Evolutionary conservation across 2,329 filamentous ascomycete species (phyloP).

Genomic region (Colletotrichum horii): DNA sequence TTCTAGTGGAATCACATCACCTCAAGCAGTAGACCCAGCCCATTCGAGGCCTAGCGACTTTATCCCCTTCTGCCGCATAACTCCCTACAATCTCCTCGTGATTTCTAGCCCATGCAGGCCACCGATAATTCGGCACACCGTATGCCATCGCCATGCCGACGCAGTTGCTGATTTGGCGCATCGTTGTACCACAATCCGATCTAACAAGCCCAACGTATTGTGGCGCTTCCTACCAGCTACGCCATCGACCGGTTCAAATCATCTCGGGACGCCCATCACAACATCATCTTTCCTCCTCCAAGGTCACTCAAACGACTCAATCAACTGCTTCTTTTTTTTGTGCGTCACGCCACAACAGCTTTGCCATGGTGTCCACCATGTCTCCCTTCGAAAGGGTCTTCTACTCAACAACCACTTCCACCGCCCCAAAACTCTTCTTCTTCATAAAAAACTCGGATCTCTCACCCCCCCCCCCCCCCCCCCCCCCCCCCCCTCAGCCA

Average conservation of each 20-base stretch:
- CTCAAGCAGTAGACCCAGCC: neutral
- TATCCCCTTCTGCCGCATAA: neutral
- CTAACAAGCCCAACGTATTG: neutral
- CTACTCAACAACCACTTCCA: slow-evolving; percentile 26
- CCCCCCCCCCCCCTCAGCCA: neutral
- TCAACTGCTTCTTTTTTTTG: slow-evolving; percentile 19
- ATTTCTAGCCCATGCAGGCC: neutral
- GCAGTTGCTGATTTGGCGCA: neutral
- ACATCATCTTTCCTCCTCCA: slow-evolving; percentile 9
- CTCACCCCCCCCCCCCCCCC: slow-evolving; percentile 16
- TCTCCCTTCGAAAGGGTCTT: slow-evolving; percentile 20
- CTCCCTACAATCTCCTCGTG: neutral
- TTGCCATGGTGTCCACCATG: slow-evolving; percentile 20
- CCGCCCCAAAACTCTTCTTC: slow-evolving; percentile 23
- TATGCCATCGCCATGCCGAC: neutral
- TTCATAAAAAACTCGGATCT: slow-evolving; percentile 21
- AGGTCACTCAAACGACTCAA: slow-evolving; percentile 9
- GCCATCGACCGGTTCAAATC: slow-evolving; percentile 5
- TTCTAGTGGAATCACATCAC: neutral
- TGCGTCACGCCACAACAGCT: slow-evolving; percentile 23
- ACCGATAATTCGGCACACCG: neutral
- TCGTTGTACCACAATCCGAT: neutral
- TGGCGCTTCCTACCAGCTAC: neutral
- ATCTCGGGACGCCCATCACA: slow-evolving; percentile 12
- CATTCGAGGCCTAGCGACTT: neutral